Conservation (phyloP, 2,329 filamentous ascomycete species). For the Scorias spongiosa region DNA sequence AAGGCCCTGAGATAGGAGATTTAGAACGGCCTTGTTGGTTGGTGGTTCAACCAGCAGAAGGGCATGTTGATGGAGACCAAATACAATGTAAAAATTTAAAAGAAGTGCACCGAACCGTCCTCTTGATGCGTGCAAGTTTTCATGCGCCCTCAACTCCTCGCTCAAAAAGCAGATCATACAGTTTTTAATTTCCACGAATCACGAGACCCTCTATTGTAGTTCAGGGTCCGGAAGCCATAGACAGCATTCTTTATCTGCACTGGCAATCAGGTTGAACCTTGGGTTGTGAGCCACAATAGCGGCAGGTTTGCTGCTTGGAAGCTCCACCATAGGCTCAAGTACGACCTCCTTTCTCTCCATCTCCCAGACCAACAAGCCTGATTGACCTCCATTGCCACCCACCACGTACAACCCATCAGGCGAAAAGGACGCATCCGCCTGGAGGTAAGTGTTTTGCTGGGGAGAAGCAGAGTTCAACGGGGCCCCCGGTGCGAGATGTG, state of each 20-base stretch:
- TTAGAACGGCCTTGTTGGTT: too few relatives aligned
- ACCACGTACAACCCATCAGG: slow-evolving; percentile 82
- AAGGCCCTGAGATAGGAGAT: too few relatives aligned
- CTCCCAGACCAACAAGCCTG: slow-evolving; percentile 68
- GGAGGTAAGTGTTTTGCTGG: slow-evolving; percentile 18
- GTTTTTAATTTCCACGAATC: too few relatives aligned
- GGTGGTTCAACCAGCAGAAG: too few relatives aligned
- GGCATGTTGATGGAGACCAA: too few relatives aligned
- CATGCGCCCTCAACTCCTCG: too few relatives aligned
- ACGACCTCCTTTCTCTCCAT: slow-evolving; percentile 40
- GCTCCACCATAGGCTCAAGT: slow-evolving; percentile 46
- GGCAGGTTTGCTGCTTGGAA: slow-evolving; percentile 49
- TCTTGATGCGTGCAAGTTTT: too few relatives aligned
- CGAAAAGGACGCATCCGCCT: slow-evolving; percentile 73
- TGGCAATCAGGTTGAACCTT: slow-evolving; percentile 79
- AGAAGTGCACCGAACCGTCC: too few relatives aligned
- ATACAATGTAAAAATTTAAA: too few relatives aligned
- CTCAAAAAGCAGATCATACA: too few relatives aligned
- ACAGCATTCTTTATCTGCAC: slow-evolving; percentile 63
- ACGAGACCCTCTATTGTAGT: neutral
- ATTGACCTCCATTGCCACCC: slow-evolving; percentile 49
- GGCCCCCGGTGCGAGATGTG: slow-evolving; percentile 23
- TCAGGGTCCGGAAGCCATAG: slow-evolving; percentile 35
- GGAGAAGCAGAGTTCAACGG: slow-evolving; percentile 37
- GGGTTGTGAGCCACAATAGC: slow-evolving; percentile 79